phyloP scores from a whole-genome alignment of 148 eudicot genomes.

The Cornus controversa region DNA sequence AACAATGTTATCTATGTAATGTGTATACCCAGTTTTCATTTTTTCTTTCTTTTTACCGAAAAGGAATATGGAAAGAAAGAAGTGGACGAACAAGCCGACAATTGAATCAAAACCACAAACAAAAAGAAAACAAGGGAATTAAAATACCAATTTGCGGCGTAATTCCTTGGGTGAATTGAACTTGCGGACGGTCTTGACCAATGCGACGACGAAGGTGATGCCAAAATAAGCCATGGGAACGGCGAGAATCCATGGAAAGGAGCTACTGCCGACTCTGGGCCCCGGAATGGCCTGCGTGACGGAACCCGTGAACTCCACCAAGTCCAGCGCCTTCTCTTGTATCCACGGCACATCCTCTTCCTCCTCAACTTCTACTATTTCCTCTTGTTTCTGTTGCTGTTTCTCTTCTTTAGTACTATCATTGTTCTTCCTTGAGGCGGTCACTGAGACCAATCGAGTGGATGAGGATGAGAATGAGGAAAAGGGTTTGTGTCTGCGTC shows the following conservation, averaged over 20 bases:
- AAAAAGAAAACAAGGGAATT: not conserved
- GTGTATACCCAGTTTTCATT: too few relatives aligned
- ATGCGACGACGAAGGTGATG: constrained; percentile 53
- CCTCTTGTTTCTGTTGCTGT: not conserved
- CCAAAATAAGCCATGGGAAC: constrained; percentile 70
- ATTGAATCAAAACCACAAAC: not conserved
- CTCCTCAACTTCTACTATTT: constrained; percentile 40
- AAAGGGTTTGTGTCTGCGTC: not conserved
- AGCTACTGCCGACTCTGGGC: constrained; percentile 65
- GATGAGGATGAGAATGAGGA: not conserved
- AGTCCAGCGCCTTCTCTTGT: constrained; percentile 83
- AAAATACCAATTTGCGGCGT: constrained; percentile 61
- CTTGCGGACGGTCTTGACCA: constrained; percentile 60
- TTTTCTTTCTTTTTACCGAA: too few relatives aligned
- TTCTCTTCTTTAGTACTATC: not conserved
- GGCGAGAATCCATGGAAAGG: constrained; percentile 80
- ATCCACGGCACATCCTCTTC: constrained; percentile 90
- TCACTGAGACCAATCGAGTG: not conserved
- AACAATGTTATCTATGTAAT: too few relatives aligned
- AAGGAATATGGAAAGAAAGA: too few relatives aligned
- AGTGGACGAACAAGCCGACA: too few relatives aligned
- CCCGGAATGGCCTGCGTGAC: constrained; percentile 88
- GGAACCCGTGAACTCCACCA: constrained; percentile 84
- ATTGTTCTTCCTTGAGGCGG: not conserved
- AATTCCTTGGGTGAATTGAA: constrained; percentile 62